Base-by-base conservation (phyloP, 768 basidiomycete genomes). In the Vararia minispora region DNA sequence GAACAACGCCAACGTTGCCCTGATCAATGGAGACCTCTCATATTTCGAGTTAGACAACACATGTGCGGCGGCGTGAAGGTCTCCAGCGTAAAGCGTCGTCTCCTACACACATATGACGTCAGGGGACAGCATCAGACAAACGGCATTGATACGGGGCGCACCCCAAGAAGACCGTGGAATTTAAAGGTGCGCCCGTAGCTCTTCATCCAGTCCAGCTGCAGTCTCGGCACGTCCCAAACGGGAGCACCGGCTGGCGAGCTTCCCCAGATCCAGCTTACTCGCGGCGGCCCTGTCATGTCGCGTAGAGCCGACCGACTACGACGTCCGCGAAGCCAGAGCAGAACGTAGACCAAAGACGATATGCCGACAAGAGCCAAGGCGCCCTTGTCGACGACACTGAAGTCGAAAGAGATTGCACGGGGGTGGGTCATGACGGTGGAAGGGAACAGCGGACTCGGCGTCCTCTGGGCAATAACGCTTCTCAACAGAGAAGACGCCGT, bases 41-140 rank as follows among this genome's bases (percentile, higher is more conserved):
- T 52, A 59, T 28, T 45, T 43, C 21, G 58, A 48, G 12, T 51
- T 28, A 28, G 62, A 50, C 6, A 66, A 46, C 24, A 65, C 51
- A 35, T 63, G 55, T 4, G 49, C 42, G 13, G 62, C 25, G 2
- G 62, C 63, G 8, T 50, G 45, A 2, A 61, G 52, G 44, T 67
- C 65, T 14, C 52, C 42, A 3, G 61, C 57, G 39, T 54, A 43
- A 30, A 63, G 49, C 27, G 58, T 51, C 8, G 47, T 40, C 12
- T 14, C 1, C 46, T 47, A 27, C 4, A 33, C 16, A 18, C 4
- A 10, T n/a, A 20, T 3, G 22, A 12, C 11, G n/a, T n/a, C n/a
- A n/a, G n/a, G 24, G 8, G 16, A 12, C 12, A 24, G n/a, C n/a
- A n/a, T n/a, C n/a, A n/a, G n/a, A n/a, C n/a, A n/a, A n/a, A n/a